Conservation (phyloP, 2,329 filamentous ascomycete genomes). For the Davidsoniella eucalypti region DNA sequence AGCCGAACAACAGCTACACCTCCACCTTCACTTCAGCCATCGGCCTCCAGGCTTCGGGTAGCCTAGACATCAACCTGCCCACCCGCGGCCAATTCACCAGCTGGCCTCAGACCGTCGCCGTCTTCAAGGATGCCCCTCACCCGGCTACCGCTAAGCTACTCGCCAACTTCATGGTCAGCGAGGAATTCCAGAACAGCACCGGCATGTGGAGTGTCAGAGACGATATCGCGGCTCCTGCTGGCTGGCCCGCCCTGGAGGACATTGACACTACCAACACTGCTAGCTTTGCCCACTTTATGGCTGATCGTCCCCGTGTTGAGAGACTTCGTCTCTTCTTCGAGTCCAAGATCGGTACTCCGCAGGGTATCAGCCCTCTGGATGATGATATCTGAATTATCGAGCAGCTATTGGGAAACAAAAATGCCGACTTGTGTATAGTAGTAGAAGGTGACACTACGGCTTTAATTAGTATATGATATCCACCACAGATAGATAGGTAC, state of each 20-base stretch:
- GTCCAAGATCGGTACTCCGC: constrained; percentile 24
- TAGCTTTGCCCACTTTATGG: constrained; percentile 26
- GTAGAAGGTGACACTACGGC: no score
- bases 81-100: constrained; percentile 26
- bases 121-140: constrained; percentile 30
- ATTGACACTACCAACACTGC: constrained; percentile 21
- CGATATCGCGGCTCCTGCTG: constrained; percentile 20
- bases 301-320: constrained; percentile 25
- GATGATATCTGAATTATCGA: constrained; percentile 16
- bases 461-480: no score
- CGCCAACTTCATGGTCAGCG: constrained; percentile 28
- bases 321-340: constrained; percentile 27
- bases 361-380: constrained; percentile 24
- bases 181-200: constrained; percentile 22
- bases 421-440: no score
- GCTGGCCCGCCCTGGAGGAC: constrained; percentile 19
- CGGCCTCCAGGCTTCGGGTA: constrained; percentile 8
- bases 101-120: constrained; percentile 33
- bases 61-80: constrained; percentile 19
- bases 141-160: constrained; percentile 35
- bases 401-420: no score
- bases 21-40: constrained; percentile 1
- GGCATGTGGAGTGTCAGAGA: constrained; percentile 21
- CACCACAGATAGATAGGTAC: no score
- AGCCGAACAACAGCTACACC: constrained; percentile 16